These are phyloP conservation scores for Xylaria longipes DNA, from an alignment of 495 filamentous ascomycete genomes.

Conservation along the genomic window DNA sequence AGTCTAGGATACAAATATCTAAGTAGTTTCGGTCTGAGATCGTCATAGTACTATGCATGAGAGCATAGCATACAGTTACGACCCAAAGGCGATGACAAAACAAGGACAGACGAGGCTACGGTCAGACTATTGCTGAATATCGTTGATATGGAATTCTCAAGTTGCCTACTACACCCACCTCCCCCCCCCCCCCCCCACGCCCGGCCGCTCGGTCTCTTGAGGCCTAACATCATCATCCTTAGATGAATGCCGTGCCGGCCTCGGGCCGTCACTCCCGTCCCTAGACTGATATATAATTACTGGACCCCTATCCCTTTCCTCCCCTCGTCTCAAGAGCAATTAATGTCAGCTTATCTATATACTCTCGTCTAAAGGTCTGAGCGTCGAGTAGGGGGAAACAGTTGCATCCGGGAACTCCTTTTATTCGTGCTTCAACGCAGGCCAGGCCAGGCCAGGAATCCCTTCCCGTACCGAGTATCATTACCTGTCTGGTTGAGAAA, in stretches of 20 bases:
- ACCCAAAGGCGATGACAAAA: not conserved
- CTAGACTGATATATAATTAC: not conserved
- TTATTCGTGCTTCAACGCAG: not conserved
- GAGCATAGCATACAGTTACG: not conserved
- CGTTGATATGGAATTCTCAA: not conserved
- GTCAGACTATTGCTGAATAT: not conserved
- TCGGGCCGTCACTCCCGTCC: not conserved
- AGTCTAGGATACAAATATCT: not conserved
- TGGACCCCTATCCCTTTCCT: not conserved
- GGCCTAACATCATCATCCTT: not conserved
- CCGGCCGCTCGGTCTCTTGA: not conserved
- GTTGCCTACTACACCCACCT: not conserved
- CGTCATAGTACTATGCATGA: not conserved
- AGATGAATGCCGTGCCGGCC: not conserved
- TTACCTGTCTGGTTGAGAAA: not conserved
- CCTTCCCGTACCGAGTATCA: not conserved
- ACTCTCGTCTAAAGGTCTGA: not conserved
- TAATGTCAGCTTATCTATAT: no score
- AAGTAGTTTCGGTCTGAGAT: not conserved
- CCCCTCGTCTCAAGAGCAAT: not conserved
- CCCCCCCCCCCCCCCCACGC: not conserved
- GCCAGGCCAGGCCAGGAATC: not conserved
- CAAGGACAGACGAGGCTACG: not conserved
- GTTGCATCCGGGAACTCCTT: not conserved
- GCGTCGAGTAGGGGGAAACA: not conserved